Base-by-base conservation (phyloP, 2,329 filamentous ascomycete genomes). In the Claviceps maximensis region DNA sequence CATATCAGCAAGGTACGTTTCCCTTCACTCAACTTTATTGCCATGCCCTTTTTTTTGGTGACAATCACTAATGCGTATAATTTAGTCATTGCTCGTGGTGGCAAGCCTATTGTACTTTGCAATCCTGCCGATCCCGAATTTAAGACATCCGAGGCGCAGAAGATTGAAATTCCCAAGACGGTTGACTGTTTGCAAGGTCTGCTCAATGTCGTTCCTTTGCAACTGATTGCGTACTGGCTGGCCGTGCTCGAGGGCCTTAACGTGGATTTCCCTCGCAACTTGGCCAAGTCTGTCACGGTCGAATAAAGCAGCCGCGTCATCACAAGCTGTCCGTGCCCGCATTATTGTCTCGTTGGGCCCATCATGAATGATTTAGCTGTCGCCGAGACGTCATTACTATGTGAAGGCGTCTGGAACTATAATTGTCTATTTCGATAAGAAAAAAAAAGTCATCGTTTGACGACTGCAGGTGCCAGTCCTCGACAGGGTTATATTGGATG, bases 171-270 rank as follows among this genome's bases (percentile, higher is more conserved):
- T 55, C 93, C 93, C 61, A 85, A 87, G 78, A 97, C 91, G 7
- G 89, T 96, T 56, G 93, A 98, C 68, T 87, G 85, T 63, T 81
- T 98, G 54, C 93, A 98, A 77, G 93, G 93, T 70, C 84, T 98
- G 62, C 81, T 98, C 67, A 98, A 98, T 72, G 93, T 98, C 65
- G 88, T 98, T 61, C 93, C 93, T 51, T 80, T 98, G 65, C 93
- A 98, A 77, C 79, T 98, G 63, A 96, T 98, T 75, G 88, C 93
- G 55, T 98, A 98, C 80, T 97, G 93, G 91, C 83, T 98, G 59
- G 93, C 93, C 52, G 91, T 98, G 63, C 86, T 86, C 60, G 93
- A 95, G 76, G 91, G 90, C 51, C 77, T 96, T 60, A 97, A 98
- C 69, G 93, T 98, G 56, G 93, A 98, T 69, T 97, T 97, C 82